These are phyloP conservation scores for Yamadazyma sp. DNA, from an alignment of 805 yeast species.

Conservation along the genomic window DNA sequence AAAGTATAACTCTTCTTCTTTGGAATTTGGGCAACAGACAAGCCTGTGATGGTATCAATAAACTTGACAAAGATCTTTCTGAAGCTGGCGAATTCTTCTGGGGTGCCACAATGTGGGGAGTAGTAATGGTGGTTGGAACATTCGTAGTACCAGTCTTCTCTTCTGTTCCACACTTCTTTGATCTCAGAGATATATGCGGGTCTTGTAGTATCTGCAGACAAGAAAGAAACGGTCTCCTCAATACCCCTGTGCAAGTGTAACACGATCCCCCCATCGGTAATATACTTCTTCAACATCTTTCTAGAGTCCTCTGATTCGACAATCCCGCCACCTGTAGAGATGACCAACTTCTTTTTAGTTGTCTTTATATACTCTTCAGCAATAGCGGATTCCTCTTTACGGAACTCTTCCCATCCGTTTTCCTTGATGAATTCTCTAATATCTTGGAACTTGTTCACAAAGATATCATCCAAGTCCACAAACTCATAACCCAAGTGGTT, in stretches of 20 bases:
- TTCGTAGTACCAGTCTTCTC: constrained; percentile 76
- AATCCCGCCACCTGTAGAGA: constrained; percentile 96
- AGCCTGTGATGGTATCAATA: constrained; percentile 63
- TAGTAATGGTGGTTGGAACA: constrained; percentile 78
- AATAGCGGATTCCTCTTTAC: constrained; percentile 61
- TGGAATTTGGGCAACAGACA: constrained; percentile 38
- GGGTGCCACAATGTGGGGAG: constrained; percentile 66
- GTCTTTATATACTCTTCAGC: constrained; percentile 50
- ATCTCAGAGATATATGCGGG: constrained; percentile 87
- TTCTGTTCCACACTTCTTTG: constrained; percentile 76
- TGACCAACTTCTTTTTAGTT: constrained; percentile 52
- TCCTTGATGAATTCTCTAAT: constrained; percentile 62
- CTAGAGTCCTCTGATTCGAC: constrained; percentile 78
- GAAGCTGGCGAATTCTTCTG: constrained; percentile 54
- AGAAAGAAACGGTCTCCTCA: constrained; percentile 71
- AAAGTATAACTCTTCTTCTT: constrained; percentile 61
- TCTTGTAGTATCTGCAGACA: constrained; percentile 75
- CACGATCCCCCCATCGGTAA: constrained; percentile 67
- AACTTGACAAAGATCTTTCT: constrained; percentile 59
- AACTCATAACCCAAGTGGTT: constrained; percentile 62
- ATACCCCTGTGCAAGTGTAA: constrained; percentile 88
- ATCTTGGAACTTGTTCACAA: constrained; percentile 56
- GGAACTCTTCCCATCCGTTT: constrained; percentile 86
- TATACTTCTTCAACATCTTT: constrained; percentile 54
- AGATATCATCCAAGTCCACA: constrained; percentile 72